Conservation (phyloP, 176 grass and related monocot species). For the Musa troglodytarum region DNA sequence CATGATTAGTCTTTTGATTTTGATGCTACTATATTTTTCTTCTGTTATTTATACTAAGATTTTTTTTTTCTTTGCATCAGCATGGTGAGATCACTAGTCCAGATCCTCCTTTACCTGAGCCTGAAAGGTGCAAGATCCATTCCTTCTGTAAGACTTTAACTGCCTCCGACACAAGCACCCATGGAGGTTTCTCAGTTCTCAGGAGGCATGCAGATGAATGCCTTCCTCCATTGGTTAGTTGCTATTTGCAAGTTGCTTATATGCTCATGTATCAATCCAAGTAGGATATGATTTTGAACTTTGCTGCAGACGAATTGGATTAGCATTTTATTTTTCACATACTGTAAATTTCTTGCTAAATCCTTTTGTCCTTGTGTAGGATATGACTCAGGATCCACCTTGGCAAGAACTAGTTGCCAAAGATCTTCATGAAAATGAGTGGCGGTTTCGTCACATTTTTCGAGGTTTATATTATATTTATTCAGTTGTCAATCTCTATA, state of each 20-base stretch:
- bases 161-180: slow-evolving; percentile 96
- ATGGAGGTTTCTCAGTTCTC: slow-evolving; percentile 95
- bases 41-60: neutral
- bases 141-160: slow-evolving; percentile 98
- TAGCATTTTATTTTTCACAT: neutral
- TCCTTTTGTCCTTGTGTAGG: slow-evolving; percentile 32
- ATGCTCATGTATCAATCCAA: neutral
- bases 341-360: slow-evolving; percentile 8
- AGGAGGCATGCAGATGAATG: slow-evolving; percentile 97
- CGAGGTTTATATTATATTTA: slow-evolving; percentile 38
- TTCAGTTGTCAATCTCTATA: neutral
- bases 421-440: slow-evolving; percentile 87
- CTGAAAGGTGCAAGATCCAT: slow-evolving; percentile 45
- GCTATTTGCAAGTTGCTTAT: neutral
- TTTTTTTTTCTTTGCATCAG: slow-evolving; percentile 20
- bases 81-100: slow-evolving; percentile 49
- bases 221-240: slow-evolving; percentile 81
- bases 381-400: slow-evolving; percentile 95
- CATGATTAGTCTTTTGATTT: neutral
- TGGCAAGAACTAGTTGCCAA: slow-evolving; percentile 90
- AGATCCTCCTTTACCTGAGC: slow-evolving; percentile 52
- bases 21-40: neutral
- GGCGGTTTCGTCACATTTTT: slow-evolving; percentile 98
- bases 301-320: neutral
- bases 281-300: neutral